Base-by-base conservation (phyloP, 345 rosid species). In the Populus ilicifolia region DNA sequence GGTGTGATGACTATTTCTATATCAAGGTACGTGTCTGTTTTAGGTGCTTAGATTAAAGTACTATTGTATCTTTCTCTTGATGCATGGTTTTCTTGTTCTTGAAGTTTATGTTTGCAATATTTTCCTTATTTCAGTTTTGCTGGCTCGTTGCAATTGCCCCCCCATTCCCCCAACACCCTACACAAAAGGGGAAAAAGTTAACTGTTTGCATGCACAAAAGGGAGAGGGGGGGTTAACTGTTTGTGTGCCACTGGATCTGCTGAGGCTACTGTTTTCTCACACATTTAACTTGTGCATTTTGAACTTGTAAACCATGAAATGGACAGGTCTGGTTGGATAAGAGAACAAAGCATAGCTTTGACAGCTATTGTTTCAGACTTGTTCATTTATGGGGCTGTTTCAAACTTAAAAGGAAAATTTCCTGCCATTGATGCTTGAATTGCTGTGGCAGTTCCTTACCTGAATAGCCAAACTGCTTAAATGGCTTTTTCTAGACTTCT, bases 1-100 rank as follows among this genome's bases (percentile, higher is more conserved):
- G 98, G 97, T 96, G 99, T 43, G 99, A 92, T 80, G 96, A 96
- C 83, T 93, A 93, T 81, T 96, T 96, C 76, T 96, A 86, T 80
- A 91, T 96, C 69, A 91, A 90, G 97, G 98, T 96, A 79, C 67
- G 68, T 43, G 39, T 56, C 39, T 62, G 65, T 46, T 23, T 61
- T 59, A n/a, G 59, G 67, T 43, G 6, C 67, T 76, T 81, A 68
- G 0, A 23, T 52, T 30, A 14, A 54, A 11, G 14, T 41, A 11
- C 11, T 18, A 6, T 43, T 30, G n/a, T 14, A 44, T 46, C 9
- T 7, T 29, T 8, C 30, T 38, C 17, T 17, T n/a, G 11, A 69
- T 78, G 63, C 69, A 64, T 69, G 17, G 62, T 8, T 10, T 69
- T 69, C 36, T 61, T 38, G 6, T 50, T 68, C n/a, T 73, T 41